A percentile compares a stretch with the other conserved stretches of the same genome.
phyloP scores from a whole-genome alignment of 176 grass and related monocot species.

The Phoenix roebelenii region DNA sequence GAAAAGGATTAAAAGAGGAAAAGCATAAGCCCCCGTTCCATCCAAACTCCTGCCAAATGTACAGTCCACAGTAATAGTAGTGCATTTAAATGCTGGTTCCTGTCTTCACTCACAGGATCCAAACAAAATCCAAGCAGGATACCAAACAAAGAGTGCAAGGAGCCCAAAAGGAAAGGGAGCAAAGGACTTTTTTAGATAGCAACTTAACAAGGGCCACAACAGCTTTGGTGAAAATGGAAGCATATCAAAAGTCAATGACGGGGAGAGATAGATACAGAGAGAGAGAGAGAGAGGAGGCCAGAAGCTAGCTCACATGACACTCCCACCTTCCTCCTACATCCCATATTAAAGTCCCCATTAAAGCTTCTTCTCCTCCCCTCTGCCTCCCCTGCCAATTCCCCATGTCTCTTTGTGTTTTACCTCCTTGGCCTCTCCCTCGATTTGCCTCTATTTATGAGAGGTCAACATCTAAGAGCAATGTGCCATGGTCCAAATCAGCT shows the following conservation, averaged over 20 bases:
- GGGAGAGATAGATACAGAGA: background rate
- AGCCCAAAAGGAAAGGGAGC: constrained; percentile 44
- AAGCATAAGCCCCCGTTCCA: constrained; percentile 11
- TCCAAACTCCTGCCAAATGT: constrained; percentile 1
- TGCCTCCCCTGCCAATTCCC: constrained; percentile 27
- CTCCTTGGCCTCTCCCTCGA: background rate
- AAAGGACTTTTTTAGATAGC: constrained; percentile 32
- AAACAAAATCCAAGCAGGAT: constrained; percentile 84
- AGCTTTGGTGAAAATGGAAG: background rate
- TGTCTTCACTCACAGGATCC: constrained; percentile 63
- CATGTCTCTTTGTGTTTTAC: constrained; percentile 3
- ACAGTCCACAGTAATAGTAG: constrained; percentile 18
- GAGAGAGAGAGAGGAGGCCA: constrained; percentile 11
- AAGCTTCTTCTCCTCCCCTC: constrained; percentile 38
- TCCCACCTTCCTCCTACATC: constrained; percentile 8
- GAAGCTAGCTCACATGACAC: constrained; percentile 13
- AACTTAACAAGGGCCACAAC: constrained; percentile 48
- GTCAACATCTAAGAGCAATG: constrained; percentile 51
- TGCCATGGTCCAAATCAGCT: background rate
- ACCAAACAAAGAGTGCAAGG: constrained; percentile 39
- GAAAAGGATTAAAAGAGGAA: constrained; percentile 11
- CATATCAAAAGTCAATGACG: background rate
- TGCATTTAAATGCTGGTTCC: constrained; percentile 29
- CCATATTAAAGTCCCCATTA: constrained; percentile 64
- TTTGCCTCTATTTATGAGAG: constrained; percentile 23